Evolutionary conservation across 1,139 yeast genomes (phyloP).

Genomic region (Candida glucosophila): DNA sequence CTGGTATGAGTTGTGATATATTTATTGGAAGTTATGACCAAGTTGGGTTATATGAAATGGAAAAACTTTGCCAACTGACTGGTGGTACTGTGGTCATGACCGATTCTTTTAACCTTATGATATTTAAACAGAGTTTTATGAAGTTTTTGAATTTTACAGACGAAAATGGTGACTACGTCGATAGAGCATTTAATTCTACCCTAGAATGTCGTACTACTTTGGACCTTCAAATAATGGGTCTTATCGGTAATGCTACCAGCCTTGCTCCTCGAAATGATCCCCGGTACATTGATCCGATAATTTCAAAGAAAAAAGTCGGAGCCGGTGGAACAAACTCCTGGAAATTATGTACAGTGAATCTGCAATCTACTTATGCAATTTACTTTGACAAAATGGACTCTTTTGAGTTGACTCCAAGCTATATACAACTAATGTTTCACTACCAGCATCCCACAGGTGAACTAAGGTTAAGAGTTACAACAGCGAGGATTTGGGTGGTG

Average conservation of each 20-base stretch:
- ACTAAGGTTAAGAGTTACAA: conserved; percentile 41
- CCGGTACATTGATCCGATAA: conserved; percentile 14
- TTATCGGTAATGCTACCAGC: conserved; percentile 50
- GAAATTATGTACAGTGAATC: conserved; percentile 49
- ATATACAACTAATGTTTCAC: conserved; percentile 65
- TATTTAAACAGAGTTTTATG: conserved; percentile 55
- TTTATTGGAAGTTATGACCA: conserved; percentile 64
- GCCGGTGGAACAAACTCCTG: conserved; percentile 50
- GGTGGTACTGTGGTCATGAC: conserved; percentile 58
- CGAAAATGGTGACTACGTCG: conserved; percentile 23
- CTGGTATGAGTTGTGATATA: conserved; percentile 48
- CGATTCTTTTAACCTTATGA: conserved; percentile 57
- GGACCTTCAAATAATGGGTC: conserved; percentile 46
- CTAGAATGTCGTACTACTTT: conserved; percentile 43
- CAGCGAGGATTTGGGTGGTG: conserved; percentile 33
- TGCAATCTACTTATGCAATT: conserved; percentile 51
- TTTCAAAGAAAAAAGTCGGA: conserved; percentile 30
- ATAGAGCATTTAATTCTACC: conserved; percentile 50
- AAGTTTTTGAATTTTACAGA: conserved; percentile 36
- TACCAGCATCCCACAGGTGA: conserved; percentile 55
- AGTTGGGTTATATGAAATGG: conserved; percentile 61
- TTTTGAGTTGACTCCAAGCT: conserved; percentile 18
- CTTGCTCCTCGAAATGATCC: conserved; percentile 25
- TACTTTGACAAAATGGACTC: conserved; percentile 47
- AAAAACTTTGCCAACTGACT: conserved; percentile 44